phyloP scores from a whole-genome alignment of 73 alveolate genomes.

The Effrenium voratum region DNA sequence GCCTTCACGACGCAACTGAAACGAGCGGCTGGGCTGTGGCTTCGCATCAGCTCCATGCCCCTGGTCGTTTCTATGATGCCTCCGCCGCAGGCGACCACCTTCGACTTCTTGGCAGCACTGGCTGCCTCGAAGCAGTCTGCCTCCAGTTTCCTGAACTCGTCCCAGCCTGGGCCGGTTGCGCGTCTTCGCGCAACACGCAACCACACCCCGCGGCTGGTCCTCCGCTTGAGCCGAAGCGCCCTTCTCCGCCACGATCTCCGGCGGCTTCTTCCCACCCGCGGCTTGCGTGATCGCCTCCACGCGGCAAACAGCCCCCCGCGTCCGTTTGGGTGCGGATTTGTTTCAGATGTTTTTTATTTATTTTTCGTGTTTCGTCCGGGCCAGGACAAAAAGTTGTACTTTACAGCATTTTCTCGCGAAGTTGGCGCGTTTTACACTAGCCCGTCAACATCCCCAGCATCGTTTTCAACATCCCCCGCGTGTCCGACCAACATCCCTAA shows the following conservation, averaged over 20 bases:
- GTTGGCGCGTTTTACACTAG: no score
- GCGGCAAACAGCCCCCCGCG: no score
- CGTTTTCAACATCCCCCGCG: no score
- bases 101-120: background rate
- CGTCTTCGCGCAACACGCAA: background rate
- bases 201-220: background rate
- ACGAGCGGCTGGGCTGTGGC: slow-evolving; percentile 52
- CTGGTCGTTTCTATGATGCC: slow-evolving; percentile 70
- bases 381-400: no score
- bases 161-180: slow-evolving; percentile 54
- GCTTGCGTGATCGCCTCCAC: slow-evolving; percentile 20
- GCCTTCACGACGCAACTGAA: background rate
- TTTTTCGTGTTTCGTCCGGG: no score
- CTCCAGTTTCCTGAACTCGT: slow-evolving; percentile 46
- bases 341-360: no score
- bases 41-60: slow-evolving; percentile 54
- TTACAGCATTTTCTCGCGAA: no score
- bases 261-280: slow-evolving; percentile 67
- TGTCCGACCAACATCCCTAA: no score
- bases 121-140: slow-evolving; percentile 56
- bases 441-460: no score
- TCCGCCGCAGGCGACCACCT: slow-evolving; percentile 74
- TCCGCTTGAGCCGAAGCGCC: no score
- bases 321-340: no score
- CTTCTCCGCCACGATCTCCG: slow-evolving; percentile 55